Evolutionary conservation across 1,139 yeast species (phyloP), one percentile per base, ranked within the genome.

Genomic region (Saccharomycopsis hybrid): DNA sequence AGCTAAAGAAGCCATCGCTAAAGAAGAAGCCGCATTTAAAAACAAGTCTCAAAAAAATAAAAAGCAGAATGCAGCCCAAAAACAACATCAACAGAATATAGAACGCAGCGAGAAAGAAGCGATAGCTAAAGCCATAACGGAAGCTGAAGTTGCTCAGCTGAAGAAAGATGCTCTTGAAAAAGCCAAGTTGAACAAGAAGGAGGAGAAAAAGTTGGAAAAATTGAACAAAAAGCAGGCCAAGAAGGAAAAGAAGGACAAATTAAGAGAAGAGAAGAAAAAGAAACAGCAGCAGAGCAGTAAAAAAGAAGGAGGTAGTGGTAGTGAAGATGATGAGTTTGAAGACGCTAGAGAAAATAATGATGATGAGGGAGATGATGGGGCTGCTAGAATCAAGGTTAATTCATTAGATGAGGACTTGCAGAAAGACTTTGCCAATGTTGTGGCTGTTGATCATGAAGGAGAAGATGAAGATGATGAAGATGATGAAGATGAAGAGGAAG

Each of bases 401-500:
- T 47, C 56, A 18, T 53, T 53, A 39, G 57, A 56, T 41, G 58
- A 59, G 46, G 55, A 56, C 28, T 42, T 46, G 4, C 55, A 58
- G 32, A 54, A 52, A 38, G 64, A 54, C 24, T 51, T 51, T 44
- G 58, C 55, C 4, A 32, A 32, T 8, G 55, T 52, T 24, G 52
- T 53, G 13, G 58, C 56, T 28, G 53, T 53, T 18, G 54, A 53
- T 35, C 53, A 50, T 38, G 55, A 55, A 32, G 57, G 56, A 28
- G 52, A 53, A 35, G 54, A 58, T 46, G 54, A 56, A 44, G 60
- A 63, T 54, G 54, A 56, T 49, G 54, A 59, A 48, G 55, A 55
- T 52, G 59, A 65, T 54, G 53, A 60, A 52, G 62, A 56, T 57
- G 57, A 61, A 32, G 61, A 60, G 3, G 73, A 68, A 52, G 78